These are phyloP conservation scores for Neobulgaria alba DNA, from an alignment of 2,329 filamentous ascomycete genomes.

Conservation along the genomic window DNA sequence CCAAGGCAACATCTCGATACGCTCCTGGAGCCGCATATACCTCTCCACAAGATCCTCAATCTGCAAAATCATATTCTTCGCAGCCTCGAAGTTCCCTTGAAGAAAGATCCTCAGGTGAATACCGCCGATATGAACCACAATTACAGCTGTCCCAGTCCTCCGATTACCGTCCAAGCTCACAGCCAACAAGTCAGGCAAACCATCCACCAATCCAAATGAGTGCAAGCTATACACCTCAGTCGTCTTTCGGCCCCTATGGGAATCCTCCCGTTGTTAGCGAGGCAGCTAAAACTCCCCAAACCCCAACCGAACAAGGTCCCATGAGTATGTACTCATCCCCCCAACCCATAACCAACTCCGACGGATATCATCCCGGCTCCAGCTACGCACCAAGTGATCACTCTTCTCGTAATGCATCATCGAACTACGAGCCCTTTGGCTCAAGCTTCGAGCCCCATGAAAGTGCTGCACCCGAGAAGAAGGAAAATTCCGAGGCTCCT, in stretches of 20 bases:
- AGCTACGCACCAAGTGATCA: slow-evolving; percentile 11
- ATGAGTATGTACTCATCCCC: slow-evolving; percentile 17
- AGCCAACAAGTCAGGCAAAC: slow-evolving; percentile 23
- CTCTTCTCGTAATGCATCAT: slow-evolving; percentile 1
- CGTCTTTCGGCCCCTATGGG: slow-evolving; percentile 15
- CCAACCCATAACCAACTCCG: slow-evolving; percentile 16
- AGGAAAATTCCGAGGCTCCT: slow-evolving; percentile 16
- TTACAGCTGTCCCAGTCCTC: slow-evolving; percentile 33
- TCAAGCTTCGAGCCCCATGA: slow-evolving; percentile 20
- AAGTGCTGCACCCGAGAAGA: slow-evolving; percentile 22
- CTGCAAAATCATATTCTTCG: slow-evolving; percentile 21
- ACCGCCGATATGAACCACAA: slow-evolving; percentile 35
- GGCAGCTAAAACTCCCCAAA: slow-evolving; percentile 11
- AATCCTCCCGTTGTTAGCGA: slow-evolving; percentile 14
- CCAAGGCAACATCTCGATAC: slow-evolving; percentile 25
- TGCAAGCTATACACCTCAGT: slow-evolving; percentile 13
- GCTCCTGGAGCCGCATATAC: slow-evolving; percentile 23
- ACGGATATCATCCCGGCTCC: slow-evolving; percentile 9
- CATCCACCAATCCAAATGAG: slow-evolving; percentile 19
- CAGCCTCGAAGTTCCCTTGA: slow-evolving; percentile 35
- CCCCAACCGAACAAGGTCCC: slow-evolving; percentile 14
- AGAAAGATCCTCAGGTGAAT: slow-evolving; percentile 38
- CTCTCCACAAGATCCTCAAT: slow-evolving; percentile 18
- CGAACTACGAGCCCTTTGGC: slow-evolving; percentile 24
- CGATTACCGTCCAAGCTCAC: slow-evolving; percentile 29